Evolutionary conservation across 169 alveolate species (phyloP).

Genomic region (Eimeria praecox): DNA sequence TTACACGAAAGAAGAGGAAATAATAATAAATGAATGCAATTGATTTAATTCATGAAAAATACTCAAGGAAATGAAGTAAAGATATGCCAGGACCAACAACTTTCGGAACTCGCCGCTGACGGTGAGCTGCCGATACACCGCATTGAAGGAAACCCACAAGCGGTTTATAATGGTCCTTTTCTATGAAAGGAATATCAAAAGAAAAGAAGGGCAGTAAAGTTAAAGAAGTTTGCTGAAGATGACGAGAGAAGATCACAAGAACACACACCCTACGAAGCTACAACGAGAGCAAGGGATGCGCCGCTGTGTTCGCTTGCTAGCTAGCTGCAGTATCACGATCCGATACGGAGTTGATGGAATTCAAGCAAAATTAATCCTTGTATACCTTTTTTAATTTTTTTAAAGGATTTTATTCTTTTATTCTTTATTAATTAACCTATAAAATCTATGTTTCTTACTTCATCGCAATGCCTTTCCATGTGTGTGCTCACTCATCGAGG

Average conservation of each 20-base stretch:
- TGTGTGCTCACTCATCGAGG: no score
- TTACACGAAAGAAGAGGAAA: neutral
- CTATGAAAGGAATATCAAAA: neutral
- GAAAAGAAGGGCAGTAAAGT: neutral
- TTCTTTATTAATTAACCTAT: no score
- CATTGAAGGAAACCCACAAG: neutral
- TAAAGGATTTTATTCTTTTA: no score
- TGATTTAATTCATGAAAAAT: neutral
- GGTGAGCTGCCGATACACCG: conserved; percentile 5
- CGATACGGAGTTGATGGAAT: neutral
- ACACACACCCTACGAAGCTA: neutral
- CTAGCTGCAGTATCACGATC: neutral
- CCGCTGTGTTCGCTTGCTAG: neutral
- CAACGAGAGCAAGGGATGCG: neutral
- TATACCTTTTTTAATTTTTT: no score
- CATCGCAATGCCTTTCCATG: no score
- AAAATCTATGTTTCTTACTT: no score
- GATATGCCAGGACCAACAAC: neutral
- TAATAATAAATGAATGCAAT: neutral
- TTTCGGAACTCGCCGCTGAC: neutral
- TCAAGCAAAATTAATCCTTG: no score
- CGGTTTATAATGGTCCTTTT: neutral
- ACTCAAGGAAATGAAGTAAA: neutral
- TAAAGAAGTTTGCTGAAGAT: neutral
- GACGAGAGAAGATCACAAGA: neutral